phyloP scores from a whole-genome alignment of 2,329 filamentous ascomycete genomes.

The Volutella citrinella region DNA sequence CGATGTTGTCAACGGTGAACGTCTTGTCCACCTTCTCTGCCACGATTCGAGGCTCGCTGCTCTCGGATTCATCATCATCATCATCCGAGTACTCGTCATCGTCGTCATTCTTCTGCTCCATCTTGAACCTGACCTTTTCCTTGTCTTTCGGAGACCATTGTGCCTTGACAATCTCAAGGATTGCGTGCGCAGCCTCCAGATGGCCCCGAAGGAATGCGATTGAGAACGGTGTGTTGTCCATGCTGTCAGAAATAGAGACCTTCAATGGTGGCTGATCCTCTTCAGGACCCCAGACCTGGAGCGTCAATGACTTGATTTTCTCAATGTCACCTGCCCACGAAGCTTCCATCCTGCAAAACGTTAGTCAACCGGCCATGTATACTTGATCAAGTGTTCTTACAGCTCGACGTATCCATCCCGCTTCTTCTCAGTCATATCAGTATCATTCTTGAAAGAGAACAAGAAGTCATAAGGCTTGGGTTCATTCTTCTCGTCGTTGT shows the following conservation, averaged over 20 bases:
- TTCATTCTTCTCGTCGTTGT: conserved; percentile 13
- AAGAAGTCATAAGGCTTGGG: conserved; percentile 42
- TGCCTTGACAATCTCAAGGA: conserved; percentile 67
- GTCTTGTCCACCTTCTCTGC: conserved; percentile 59
- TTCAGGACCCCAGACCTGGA: conserved; percentile 55
- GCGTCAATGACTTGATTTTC: conserved; percentile 62
- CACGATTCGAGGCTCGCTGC: conserved; percentile 42
- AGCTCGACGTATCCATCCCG: conserved; percentile 61
- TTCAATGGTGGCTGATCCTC: conserved; percentile 58
- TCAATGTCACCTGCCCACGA: conserved; percentile 68
- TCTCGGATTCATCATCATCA: conserved; percentile 34
- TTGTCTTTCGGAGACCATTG: conserved; percentile 63
- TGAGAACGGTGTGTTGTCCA: conserved; percentile 58
- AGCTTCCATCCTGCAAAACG: conserved; percentile 59
- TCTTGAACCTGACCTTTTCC: conserved; percentile 47
- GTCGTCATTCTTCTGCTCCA: conserved; percentile 35
- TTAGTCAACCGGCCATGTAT: conserved; percentile 8
- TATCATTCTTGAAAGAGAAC: conserved; percentile 51
- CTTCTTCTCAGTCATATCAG: conserved; percentile 53
- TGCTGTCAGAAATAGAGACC: conserved; percentile 55
- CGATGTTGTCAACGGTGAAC: conserved; percentile 75
- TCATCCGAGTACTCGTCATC: conserved; percentile 38
- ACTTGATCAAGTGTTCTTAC: conserved; percentile 37
- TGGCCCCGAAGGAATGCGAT: conserved; percentile 68
- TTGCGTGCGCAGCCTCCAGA: conserved; percentile 56